A percentile compares a stretch with the other conserved stretches of the same genome.
These are phyloP conservation scores for Coriolopsis trogii DNA, from an alignment of 1,284 basidiomycete genomes.

Conservation along the genomic window DNA sequence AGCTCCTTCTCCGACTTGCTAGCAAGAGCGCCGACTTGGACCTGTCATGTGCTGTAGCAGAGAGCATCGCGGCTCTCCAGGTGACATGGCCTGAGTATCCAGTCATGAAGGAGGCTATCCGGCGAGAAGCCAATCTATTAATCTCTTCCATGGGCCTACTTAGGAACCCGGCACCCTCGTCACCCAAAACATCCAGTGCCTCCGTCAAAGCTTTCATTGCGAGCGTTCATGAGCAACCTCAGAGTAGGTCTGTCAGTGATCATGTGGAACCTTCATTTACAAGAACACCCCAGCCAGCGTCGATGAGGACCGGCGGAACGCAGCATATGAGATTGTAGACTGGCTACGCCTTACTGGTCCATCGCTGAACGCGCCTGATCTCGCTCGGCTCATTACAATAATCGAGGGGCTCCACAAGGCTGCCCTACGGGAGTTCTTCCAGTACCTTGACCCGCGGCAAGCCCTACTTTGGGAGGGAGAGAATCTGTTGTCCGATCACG, in stretches of 20 bases:
- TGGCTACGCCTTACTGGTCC: conserved; percentile 53
- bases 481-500: background rate
- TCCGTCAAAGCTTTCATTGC: too few species aligned
- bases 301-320: conserved; percentile 32
- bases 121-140: conserved; percentile 47
- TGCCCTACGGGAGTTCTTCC: conserved; percentile 45
- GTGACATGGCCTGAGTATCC: conserved; percentile 38
- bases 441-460: conserved; percentile 43
- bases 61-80: conserved; percentile 40
- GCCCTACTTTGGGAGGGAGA: conserved; percentile 44
- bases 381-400: conserved; percentile 42
- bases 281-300: conserved; percentile 44
- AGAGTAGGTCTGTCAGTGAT: too few species aligned
- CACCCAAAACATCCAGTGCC: too few species aligned
- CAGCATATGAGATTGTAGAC: conserved; percentile 61
- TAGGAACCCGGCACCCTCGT: too few species aligned
- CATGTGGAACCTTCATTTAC: too few species aligned
- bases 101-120: conserved; percentile 46
- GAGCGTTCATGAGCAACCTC: too few species aligned
- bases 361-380: conserved; percentile 37
- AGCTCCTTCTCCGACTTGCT: conserved; percentile 58
- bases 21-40: conserved; percentile 51
- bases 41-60: conserved; percentile 39
- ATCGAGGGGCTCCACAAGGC: conserved; percentile 46
- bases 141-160: conserved; percentile 36